phyloP scores from a whole-genome alignment of 306 rosid species.

The Potentilla sterilis region DNA sequence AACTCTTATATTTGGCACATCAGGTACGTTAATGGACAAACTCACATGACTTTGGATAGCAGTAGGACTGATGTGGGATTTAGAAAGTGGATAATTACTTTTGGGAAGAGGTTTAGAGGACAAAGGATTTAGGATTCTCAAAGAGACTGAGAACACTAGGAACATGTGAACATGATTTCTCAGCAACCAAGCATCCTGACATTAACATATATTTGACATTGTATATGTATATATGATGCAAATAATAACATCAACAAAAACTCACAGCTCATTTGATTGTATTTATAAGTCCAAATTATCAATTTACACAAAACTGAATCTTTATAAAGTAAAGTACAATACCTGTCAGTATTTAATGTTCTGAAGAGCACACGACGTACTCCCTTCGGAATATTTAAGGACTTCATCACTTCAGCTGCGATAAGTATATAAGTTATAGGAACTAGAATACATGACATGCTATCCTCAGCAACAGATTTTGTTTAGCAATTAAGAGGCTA shows the following conservation, averaged over 20 bases:
- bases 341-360: constrained; percentile 79
- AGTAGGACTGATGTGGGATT: background rate
- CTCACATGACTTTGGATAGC: background rate
- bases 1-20: background rate
- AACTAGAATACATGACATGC: background rate
- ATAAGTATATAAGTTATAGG: background rate
- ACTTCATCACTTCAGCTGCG: constrained; percentile 89
- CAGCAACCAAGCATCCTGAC: background rate
- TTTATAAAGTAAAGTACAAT: background rate
- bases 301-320: background rate
- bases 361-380: constrained; percentile 80
- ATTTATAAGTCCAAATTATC: background rate
- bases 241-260: background rate
- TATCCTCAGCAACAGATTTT: background rate
- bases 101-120: background rate
- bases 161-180: background rate
- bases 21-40: background rate
- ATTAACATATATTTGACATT: background rate
- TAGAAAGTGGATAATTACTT: background rate
- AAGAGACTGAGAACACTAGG: background rate
- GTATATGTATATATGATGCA: background rate
- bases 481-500: background rate
- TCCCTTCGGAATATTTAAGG: constrained; percentile 67
- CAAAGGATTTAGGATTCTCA: background rate
- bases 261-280: background rate